Evolutionary conservation across 176 grass and related monocot species (phyloP).

Genomic region (Cocos nucifera): DNA sequence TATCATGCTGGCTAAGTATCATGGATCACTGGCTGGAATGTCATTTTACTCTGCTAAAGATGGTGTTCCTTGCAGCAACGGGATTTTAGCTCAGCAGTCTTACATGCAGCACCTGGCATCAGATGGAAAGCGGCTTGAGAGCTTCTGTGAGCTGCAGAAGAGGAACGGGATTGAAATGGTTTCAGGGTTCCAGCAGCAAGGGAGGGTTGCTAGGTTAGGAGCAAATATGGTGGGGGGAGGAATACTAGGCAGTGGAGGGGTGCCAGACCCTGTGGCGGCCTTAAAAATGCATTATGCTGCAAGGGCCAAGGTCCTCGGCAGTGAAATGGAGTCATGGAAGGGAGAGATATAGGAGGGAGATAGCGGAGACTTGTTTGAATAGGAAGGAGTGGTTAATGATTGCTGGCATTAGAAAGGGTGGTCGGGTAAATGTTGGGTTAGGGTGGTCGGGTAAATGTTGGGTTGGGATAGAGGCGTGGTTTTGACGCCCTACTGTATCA

Average conservation of each 20-base stretch:
- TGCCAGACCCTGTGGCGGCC: conserved; percentile 47
- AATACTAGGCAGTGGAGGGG: conserved; percentile 25
- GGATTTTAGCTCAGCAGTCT: conserved; percentile 29
- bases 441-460: background rate
- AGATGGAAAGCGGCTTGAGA: conserved; percentile 33
- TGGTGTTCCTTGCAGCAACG: conserved; percentile 14
- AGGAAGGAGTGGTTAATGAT: background rate
- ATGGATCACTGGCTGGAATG: conserved; percentile 27
- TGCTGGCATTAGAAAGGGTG: background rate
- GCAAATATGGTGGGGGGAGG: conserved; percentile 23
- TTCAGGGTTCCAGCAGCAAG: conserved; percentile 50
- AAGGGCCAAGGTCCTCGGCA: conserved; percentile 29
- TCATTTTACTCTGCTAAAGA: conserved; percentile 46
- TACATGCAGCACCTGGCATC: conserved; percentile 29
- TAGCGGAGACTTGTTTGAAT: conserved; percentile 17
- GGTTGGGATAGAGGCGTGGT: no score
- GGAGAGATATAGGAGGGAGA: conserved; percentile 54
- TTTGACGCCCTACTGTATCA: conserved; percentile 43
- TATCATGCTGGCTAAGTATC: conserved; percentile 28
- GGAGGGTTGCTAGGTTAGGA: conserved; percentile 29
- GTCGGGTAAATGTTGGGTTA: no score
- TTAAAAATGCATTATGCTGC: conserved; percentile 47
- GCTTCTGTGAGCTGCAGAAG: conserved; percentile 42
- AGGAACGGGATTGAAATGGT: conserved; percentile 37
- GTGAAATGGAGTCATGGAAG: conserved; percentile 52